phyloP scores from a whole-genome alignment of 495 filamentous ascomycete species.

The Hypoxylon trugodes region DNA sequence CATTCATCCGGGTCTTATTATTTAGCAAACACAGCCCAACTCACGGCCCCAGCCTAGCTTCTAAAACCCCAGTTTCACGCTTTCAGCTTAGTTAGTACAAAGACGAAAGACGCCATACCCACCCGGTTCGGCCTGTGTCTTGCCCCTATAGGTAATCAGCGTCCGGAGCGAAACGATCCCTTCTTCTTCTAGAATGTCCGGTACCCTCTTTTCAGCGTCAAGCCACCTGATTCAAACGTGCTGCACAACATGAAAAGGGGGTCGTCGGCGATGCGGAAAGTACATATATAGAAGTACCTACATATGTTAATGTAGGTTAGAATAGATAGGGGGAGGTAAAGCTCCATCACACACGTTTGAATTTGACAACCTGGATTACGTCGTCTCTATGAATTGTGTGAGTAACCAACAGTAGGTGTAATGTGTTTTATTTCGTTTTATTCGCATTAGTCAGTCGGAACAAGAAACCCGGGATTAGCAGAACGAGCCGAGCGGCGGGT shows the following conservation, averaged over 20 bases:
- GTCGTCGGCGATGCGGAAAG: conserved; percentile 25
- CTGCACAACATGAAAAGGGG: conserved; percentile 10
- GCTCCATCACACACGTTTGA: too few relatives aligned
- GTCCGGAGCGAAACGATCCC: conserved; percentile 21
- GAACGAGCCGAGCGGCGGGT: not conserved
- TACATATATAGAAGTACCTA: not conserved
- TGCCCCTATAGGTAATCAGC: conserved; percentile 14
- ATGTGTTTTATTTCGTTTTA: too few relatives aligned
- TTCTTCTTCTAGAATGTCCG: conserved; percentile 34
- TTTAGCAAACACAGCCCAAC: not conserved
- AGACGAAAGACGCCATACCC: too few relatives aligned
- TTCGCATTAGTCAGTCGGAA: too few relatives aligned
- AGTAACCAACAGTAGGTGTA: too few relatives aligned
- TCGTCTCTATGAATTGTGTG: not conserved
- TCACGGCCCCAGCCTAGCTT: not conserved
- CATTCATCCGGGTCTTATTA: conserved; percentile 30
- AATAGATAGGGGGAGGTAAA: too few relatives aligned
- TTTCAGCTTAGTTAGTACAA: too few relatives aligned
- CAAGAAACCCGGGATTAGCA: too few relatives aligned
- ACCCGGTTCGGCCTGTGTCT: not conserved
- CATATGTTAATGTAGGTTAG: not conserved
- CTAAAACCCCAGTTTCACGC: conserved; percentile 26
- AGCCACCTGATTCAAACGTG: conserved; percentile 20
- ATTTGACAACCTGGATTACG: not conserved
- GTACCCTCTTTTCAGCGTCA: conserved; percentile 16